Evolutionary conservation across 768 basidiomycete species (phyloP).

Genomic region (Podaxis sp.): DNA sequence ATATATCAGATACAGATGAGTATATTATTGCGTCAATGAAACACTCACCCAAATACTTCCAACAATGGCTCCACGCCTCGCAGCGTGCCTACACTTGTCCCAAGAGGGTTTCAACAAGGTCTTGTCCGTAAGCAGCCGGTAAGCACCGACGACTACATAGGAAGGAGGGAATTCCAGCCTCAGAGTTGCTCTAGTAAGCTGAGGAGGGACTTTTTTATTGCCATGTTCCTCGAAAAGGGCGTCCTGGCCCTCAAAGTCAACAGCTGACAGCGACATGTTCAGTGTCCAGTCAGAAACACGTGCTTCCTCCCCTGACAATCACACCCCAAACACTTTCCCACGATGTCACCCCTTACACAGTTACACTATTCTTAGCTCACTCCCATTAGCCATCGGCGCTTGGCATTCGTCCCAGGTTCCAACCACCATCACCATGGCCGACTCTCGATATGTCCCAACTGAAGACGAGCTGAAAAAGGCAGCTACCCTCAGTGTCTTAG

Average conservation of each 20-base stretch:
- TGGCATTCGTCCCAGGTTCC: not conserved
- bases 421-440: constrained; percentile 6
- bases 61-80: constrained; percentile 63
- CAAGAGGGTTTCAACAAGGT: constrained; percentile 71
- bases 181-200: constrained; percentile 50
- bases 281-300: not conserved
- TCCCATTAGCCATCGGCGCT: not conserved
- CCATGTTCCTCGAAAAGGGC: constrained; percentile 25
- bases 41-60: constrained; percentile 66
- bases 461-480: constrained; percentile 33
- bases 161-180: constrained; percentile 78
- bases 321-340: not conserved
- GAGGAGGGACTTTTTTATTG: constrained; percentile 31
- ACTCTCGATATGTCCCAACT: constrained; percentile 30
- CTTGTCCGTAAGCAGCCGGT: constrained; percentile 76
- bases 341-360: too few species aligned
- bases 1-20: not conserved
- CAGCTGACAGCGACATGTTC: constrained; percentile 4
- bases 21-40: not conserved
- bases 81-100: constrained; percentile 83
- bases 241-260: constrained; percentile 30
- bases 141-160: constrained; percentile 83
- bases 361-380: not conserved
- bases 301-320: not conserved
- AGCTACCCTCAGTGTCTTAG: constrained; percentile 38